Conservation (phyloP, 2,329 filamentous ascomycete genomes). For the Incumbomyces lentus region DNA sequence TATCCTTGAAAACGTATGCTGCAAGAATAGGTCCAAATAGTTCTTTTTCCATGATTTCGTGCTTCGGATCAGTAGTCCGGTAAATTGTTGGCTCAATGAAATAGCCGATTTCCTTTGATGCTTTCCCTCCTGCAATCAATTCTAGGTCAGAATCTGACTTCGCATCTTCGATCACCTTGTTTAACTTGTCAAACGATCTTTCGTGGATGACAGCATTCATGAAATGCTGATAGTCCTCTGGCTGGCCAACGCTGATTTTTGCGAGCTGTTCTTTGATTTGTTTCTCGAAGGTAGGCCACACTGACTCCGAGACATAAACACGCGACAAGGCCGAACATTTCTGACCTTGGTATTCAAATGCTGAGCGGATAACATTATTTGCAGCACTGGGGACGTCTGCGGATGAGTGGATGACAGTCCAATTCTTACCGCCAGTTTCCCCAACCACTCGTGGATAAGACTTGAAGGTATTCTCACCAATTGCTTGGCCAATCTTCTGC, state of each 20-base stretch:
- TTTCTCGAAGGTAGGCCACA: conserved; percentile 62
- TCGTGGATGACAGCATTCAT: conserved; percentile 80
- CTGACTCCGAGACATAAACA: conserved; percentile 63
- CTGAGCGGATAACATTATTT: conserved; percentile 71
- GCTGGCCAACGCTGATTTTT: conserved; percentile 60
- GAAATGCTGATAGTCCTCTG: conserved; percentile 65
- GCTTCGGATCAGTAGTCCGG: conserved; percentile 59
- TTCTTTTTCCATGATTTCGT: conserved; percentile 65
- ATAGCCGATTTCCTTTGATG: conserved; percentile 69
- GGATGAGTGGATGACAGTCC: conserved; percentile 68
- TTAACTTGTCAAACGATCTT: conserved; percentile 69
- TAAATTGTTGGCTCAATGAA: conserved; percentile 80
- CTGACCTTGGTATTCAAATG: conserved; percentile 85
- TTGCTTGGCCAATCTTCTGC: conserved; percentile 24
- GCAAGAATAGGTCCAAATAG: conserved; percentile 73
- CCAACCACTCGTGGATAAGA: conserved; percentile 74
- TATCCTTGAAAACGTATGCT: conserved; percentile 68
- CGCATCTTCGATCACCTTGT: conserved; percentile 66
- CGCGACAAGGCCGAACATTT: conserved; percentile 83
- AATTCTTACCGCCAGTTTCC: conserved; percentile 69
- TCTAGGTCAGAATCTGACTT: conserved; percentile 63
- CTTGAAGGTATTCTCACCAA: conserved; percentile 55
- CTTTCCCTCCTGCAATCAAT: conserved; percentile 63
- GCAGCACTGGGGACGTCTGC: conserved; percentile 72
- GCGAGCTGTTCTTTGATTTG: conserved; percentile 58